Base-by-base conservation (phyloP, 73 alveolate genomes). In the Paramecium primaurelia region DNA sequence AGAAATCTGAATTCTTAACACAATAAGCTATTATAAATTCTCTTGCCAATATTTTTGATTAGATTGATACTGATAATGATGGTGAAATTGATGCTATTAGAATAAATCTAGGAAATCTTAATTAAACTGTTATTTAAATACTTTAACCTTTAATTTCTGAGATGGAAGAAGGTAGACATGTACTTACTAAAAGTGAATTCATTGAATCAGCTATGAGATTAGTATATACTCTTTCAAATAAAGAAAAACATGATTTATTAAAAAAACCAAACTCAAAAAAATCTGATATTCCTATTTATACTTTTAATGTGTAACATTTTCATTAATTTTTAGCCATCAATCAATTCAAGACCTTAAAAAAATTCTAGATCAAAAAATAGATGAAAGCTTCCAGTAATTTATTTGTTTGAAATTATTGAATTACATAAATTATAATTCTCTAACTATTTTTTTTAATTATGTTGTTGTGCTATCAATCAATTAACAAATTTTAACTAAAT, bases 101-200 rank as follows among this genome's bases (percentile, higher is more conserved):
- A 28, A 80, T 80, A 0, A 42, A 47, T 80, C 12, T 80, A 25
- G 44, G 49, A 18, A 28, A 28, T 14, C 58, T 80, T 40, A 64
- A 80, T 26, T 80, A n/a, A n/a, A 80, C 22, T 10, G 37, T 47
- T 4, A 32, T 45, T 9, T 8, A 45, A 25, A 80, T 80, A 44
- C 47, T 80, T 6, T 20, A 80, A 80, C 91, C 91, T 25, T 25
- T 80, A 49, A 3, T 80, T 10, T 26, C 58, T 20, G 91, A 80
- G 8, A 80, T 80, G 91, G 91, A 80, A 42, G 91, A 40, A 18
- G 91, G 91, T 10, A 45, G 38, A 44, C 91, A 80, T 80, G 18
- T 80, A 2, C 58, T 80, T 11, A 6, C 36, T 44, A 42, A 47
- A 36, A 22, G 51, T 18, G 91, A 80, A 47, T 80, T 80, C 58